These are phyloP conservation scores for Sideroxylon spinosum DNA, from an alignment of 179 eudicot species.

Conservation along the genomic window DNA sequence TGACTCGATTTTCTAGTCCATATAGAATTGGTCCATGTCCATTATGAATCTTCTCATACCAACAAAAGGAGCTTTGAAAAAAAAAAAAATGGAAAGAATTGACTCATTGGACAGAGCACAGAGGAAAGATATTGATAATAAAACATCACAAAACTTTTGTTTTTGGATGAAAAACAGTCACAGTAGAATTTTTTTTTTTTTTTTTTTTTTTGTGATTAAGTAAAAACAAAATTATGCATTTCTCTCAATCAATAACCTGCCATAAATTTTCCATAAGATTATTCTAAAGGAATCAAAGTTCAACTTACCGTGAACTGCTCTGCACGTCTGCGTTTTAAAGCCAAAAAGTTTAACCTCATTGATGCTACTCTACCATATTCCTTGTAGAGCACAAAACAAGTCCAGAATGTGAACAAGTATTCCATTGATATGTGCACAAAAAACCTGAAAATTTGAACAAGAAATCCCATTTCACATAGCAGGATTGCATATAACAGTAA, in stretches of 20 bases:
- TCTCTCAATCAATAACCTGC: background rate
- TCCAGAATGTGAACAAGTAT: conserved; percentile 80
- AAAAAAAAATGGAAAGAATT: background rate
- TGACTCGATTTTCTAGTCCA: background rate
- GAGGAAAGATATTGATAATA: background rate
- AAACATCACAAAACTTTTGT: background rate
- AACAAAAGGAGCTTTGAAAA: too few species aligned
- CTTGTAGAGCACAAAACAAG: conserved; percentile 71
- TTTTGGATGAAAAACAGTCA: background rate
- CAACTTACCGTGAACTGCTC: conserved; percentile 84
- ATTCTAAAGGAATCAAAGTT: background rate
- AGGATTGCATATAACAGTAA: background rate
- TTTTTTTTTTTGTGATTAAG: too few species aligned
- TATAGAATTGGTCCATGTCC: background rate
- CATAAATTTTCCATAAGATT: background rate
- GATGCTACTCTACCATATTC: conserved; percentile 70
- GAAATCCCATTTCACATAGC: conserved; percentile 10
- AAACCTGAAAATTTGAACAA: conserved; percentile 47
- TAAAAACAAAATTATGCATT: background rate
- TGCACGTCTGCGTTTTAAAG: conserved; percentile 74
- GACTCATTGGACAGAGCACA: background rate
- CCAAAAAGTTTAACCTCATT: conserved; percentile 80
- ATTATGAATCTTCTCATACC: background rate
- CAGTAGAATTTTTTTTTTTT: too few species aligned
- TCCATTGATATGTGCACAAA: conserved; percentile 77